Evolutionary conservation across 2,329 filamentous ascomycete species (phyloP), one percentile per base, ranked within the genome.

Genomic region (Aaosphaeria pasadenensis): DNA sequence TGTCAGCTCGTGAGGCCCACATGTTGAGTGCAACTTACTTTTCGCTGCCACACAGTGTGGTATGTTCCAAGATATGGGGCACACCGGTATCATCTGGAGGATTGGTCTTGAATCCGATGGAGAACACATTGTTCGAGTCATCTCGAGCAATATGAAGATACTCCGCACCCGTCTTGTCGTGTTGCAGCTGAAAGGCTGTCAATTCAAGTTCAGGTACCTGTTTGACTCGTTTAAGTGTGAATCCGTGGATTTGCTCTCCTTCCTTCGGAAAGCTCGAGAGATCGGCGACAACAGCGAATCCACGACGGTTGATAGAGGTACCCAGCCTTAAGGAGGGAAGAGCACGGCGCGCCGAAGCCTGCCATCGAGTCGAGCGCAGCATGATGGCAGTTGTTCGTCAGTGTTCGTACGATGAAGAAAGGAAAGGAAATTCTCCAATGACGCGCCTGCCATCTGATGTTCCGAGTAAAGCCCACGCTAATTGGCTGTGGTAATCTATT

Each of bases 91-190:
- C 91, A 72, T 99, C 91, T 6, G 91, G 91, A 13, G 94, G 94
- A 68, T 97, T 97, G 28, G 94, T 99, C 82, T 96, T 96, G 84
- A 99, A 99, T 45, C 91, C 94, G 64, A 99, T 95, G 35, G 91
- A 95, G 74, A 99, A 99, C 67, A 97, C 94, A 88, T 99, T 99
- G 76, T 99, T 99, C 77, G 87, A 88, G 67, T 99, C 94, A 49
- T 97, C 91, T 59, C 92, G 82, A 11, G 91, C 92, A 60, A 99
- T 87, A 73, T 99, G 94, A 42, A 99, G 80, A 67, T 97, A 96
- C 58, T 99, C 90, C 55, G 94, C 94, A 51, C 91, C 90, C 0
- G 94, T 99, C 77, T 91, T 91, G 74, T 97, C 89, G 69, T 99
- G 94, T 63, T 89, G 86, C 54, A 99, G 81, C 55, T 95, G 89